Evolutionary conservation across 768 basidiomycete genomes (phyloP), one percentile per base, ranked within the genome.

Genomic region (Suillus luteus): DNA sequence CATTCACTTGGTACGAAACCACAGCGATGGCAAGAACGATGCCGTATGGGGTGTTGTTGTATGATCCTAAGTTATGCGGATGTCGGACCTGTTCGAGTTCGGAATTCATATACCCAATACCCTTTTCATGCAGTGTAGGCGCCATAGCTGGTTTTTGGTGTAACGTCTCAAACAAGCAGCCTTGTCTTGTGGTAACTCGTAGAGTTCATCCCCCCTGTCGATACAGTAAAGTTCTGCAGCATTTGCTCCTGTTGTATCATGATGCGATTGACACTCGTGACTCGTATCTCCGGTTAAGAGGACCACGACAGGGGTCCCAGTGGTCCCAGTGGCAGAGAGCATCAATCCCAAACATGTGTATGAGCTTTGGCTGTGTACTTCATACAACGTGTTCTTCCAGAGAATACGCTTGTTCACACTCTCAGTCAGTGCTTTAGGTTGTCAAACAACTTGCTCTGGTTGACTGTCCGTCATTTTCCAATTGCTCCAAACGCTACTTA

Each of bases 1-100:
- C 31, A 54, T 33, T 54, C 52, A 54, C 19, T 54, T 54, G 52
- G 52, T 54, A 33, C 52, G 52, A 33, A 54, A 54, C 31, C 52
- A 54, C 52, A 54, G 52, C 31, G 52, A 54, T 33, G 12, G 9
- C 52, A 12, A 54, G 5, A 31, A 33, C 31, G 52, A 54, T 33
- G 52, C 31, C 5, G 27, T 52, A 15, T 52, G 51, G 51, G 27
- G 11, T 12, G 44, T 31, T 51, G 49, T 51, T 31, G 51, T 52
- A 31, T 52, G 17, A 52, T 52, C 8, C 5, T 4, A 33, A 31
- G 27, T 52, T 51, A 27, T 33, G 19, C 11, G 19, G 31, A 54
- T 54, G 8, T 35, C 33, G 17, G 31, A 19, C 17, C 31, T n/a
- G 17, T 17, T 52, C 27, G 52, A 54, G 17, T n/a, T 54, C 19